Conservation (phyloP, 306 rosid genomes). For the Trifolium pratense region DNA sequence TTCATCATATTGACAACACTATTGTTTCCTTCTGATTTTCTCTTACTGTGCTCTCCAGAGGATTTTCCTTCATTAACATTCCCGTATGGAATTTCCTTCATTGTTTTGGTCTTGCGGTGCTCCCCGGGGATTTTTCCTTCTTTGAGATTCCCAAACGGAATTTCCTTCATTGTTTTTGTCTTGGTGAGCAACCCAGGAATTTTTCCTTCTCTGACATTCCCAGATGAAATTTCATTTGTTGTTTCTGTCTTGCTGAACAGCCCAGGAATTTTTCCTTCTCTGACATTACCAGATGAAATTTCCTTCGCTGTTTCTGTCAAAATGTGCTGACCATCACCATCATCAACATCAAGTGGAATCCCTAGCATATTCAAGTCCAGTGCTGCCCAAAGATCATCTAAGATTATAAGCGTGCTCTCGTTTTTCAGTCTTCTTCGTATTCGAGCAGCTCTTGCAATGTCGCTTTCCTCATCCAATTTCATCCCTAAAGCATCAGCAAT, state of each 20-base stretch:
- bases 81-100: too few relatives aligned
- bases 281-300: not conserved
- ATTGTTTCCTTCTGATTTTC: not conserved
- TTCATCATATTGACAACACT: not conserved
- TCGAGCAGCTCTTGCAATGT: conserved; percentile 22
- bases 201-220: not conserved
- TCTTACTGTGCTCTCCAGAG: not conserved
- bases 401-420: conserved; percentile 21
- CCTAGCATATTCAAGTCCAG: conserved; percentile 33
- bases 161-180: not conserved
- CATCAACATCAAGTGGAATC: conserved; percentile 2
- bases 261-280: not conserved
- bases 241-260: not conserved
- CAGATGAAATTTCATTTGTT: not conserved
- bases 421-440: conserved; percentile 14
- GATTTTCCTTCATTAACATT: too few relatives aligned
- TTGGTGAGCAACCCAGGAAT: not conserved
- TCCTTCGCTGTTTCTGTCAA: not conserved
- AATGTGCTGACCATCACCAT: not conserved
- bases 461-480: conserved; percentile 26
- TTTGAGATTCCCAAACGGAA: too few relatives aligned
- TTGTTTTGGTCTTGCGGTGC: too few relatives aligned
- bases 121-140: too few relatives aligned
- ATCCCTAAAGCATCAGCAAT: conserved; percentile 26
- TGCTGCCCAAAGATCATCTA: conserved; percentile 26